Conservation (phyloP, 305 asterid species). For the Fraxinus floribunda region DNA sequence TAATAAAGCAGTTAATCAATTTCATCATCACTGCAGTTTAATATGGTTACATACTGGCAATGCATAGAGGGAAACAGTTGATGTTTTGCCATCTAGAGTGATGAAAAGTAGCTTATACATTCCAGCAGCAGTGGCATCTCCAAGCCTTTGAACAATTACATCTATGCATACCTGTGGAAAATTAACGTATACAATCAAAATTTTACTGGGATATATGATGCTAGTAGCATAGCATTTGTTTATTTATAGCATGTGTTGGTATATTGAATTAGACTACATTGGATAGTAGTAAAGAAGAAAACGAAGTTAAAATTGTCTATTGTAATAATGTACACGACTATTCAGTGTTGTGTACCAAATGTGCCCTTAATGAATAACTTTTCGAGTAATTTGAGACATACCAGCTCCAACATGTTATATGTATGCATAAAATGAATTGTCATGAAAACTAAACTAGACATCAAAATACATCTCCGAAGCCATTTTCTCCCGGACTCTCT, state of each 20-base stretch:
- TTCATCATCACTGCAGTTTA: not conserved
- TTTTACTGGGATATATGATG: not conserved
- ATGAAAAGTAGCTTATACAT: conserved; percentile 76
- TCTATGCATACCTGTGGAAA: conserved; percentile 82
- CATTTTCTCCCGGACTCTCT: not conserved
- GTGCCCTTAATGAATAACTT: not conserved
- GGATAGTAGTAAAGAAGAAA: not conserved
- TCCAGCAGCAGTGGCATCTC: conserved; percentile 98
- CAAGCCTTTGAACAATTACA: conserved; percentile 92
- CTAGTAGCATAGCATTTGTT: not conserved
- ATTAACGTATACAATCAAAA: conserved; percentile 13
- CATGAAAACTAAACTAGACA: not conserved
- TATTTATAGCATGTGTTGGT: not conserved
- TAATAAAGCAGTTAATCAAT: not conserved
- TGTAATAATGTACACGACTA: not conserved
- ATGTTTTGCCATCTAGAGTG: conserved; percentile 60
- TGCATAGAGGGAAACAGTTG: conserved; percentile 66
- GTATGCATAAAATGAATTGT: not conserved
- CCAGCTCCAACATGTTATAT: not conserved
- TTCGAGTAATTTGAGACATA: not conserved
- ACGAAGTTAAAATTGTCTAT: not conserved
- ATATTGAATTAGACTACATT: not conserved
- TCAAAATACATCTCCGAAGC: not conserved
- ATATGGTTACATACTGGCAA: conserved; percentile 58
- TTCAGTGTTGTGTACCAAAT: not conserved